phyloP scores from a whole-genome alignment of 1,139 yeast genomes.

The Suhomyces kunorum region DNA sequence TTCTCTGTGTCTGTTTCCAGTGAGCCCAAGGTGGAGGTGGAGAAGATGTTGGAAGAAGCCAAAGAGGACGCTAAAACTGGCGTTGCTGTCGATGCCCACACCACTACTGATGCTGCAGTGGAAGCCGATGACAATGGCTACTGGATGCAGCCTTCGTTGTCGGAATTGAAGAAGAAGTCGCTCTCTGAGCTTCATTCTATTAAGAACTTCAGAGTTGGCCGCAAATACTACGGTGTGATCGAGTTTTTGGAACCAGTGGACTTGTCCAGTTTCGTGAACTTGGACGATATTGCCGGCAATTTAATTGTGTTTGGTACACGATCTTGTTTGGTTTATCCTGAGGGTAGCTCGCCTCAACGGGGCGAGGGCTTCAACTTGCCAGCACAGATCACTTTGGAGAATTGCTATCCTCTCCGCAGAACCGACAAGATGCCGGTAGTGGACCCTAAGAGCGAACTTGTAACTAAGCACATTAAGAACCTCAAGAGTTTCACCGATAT shows the following conservation, averaged over 20 bases:
- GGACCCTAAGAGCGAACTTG: conserved; percentile 75
- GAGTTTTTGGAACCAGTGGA: conserved; percentile 83
- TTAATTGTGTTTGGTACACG: conserved; percentile 62
- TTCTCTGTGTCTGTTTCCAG: conserved; percentile 8
- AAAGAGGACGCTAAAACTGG: background rate
- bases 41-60: background rate
- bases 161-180: conserved; percentile 59
- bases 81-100: conserved; percentile 13
- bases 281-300: conserved; percentile 65
- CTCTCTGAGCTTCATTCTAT: conserved; percentile 66
- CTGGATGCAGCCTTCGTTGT: conserved; percentile 80
- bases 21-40: background rate
- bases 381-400: conserved; percentile 70
- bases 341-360: conserved; percentile 58
- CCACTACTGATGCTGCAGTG: conserved; percentile 33
- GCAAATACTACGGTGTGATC: conserved; percentile 74
- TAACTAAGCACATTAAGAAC: conserved; percentile 66
- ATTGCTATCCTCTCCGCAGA: conserved; percentile 75
- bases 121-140: conserved; percentile 64
- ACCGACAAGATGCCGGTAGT: conserved; percentile 73
- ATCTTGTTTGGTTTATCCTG: conserved; percentile 74
- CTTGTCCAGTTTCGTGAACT: conserved; percentile 60
- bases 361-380: conserved; percentile 87
- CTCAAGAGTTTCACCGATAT: conserved; percentile 62
- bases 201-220: conserved; percentile 72